Conservation (phyloP, 78 protist species). For the Bigelowiella natans region DNA sequence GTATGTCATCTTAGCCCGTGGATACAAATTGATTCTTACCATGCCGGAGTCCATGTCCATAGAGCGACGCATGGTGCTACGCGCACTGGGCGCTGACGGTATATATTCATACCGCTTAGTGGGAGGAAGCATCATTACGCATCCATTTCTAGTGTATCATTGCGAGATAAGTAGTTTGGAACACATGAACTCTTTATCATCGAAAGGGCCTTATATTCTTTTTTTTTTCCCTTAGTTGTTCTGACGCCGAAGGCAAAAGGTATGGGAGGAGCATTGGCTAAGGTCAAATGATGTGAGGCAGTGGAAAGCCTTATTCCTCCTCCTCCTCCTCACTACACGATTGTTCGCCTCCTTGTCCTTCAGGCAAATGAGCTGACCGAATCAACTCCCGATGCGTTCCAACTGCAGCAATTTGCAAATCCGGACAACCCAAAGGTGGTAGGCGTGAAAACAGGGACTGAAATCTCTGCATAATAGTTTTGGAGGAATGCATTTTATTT, state of each 20-base stretch:
- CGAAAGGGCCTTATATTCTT: not conserved
- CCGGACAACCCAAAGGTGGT: constrained; percentile 15
- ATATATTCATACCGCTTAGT: not conserved
- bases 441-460: no score
- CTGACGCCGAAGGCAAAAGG: constrained; percentile 34
- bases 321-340: not conserved
- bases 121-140: not conserved
- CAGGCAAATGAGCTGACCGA: constrained; percentile 12
- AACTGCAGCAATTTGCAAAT: constrained; percentile 36
- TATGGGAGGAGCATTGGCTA: constrained; percentile 32
- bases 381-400: not conserved
- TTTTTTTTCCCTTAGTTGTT: not conserved
- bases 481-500: no score
- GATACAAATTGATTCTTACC: not conserved
- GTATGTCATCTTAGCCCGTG: no score
- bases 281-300: not conserved
- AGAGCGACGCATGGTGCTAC: constrained; percentile 19
- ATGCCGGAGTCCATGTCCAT: constrained; percentile 43
- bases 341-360: not conserved
- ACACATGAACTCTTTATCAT: not conserved
- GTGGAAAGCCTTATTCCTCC: not conserved
- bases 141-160: not conserved
- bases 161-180: not conserved
- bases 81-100: not conserved
- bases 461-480: no score